Evolutionary conservation across 2,329 filamentous ascomycete genomes (phyloP), one percentile per base, ranked within the genome.

Genomic region (Arthrocladium fulminans): DNA sequence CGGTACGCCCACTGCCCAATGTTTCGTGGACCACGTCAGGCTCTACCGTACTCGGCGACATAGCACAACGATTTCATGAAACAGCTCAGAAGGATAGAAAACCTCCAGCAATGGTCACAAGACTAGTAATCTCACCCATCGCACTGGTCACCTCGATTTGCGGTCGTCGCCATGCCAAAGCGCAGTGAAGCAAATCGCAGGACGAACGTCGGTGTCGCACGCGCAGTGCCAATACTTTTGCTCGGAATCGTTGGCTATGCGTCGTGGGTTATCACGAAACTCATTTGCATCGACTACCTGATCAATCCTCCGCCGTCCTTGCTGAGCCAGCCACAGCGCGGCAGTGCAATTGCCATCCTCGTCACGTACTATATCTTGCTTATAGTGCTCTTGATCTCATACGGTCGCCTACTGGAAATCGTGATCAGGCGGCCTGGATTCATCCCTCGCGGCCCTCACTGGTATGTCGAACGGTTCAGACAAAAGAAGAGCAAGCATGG

Each of bases 291-390:
- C 56, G 70, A 84, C 57, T 89, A 87, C 62, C 76, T 94, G 39
- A 71, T 88, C 52, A 65, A 71, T 47, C 71, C 74, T 20, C 61
- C 67, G 43, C 59, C 63, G 46, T 60, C 65, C 51, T 63, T 64
- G 57, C 24, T 34, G 24, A 57, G 59, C 62, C 39, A 63, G 60
- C 63, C 66, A 61, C 67, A 75, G 69, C 61, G 69, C 50, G 74
- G 77, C 47, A 68, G 80, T 24, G 87, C 81, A 35, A 76, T 83
- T 50, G 79, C 77, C 10, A 77, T 95, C 48, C 71, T 94, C 38
- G 76, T 80, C 23, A 66, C 89, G 20, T 88, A 86, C 66, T 84
- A 84, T 60, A 45, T 89, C 46, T 72, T 94, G 47, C 71, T 95
- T 38, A 57, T 85, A 13, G 72, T 84, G 24, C 77, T 88, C 60